Percentiles rank a stretch among this genome's conserved stretches.
Conservation (phyloP, 257 asterid species). For the Dorcoceras hygrometricum region DNA sequence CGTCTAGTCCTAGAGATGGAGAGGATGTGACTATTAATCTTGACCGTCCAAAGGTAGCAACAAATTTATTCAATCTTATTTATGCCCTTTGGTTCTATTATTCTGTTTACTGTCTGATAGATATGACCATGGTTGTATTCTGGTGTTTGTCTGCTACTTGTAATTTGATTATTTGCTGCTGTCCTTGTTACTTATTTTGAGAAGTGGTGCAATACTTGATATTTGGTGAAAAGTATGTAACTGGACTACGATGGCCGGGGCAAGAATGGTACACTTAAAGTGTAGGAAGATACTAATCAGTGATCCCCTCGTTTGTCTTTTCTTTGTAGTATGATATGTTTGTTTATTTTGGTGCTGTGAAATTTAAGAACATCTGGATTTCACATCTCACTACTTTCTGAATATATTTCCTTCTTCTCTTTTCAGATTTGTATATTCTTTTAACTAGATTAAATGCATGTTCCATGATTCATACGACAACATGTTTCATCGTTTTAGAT, state of each 20-base stretch:
- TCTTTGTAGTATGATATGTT: not conserved
- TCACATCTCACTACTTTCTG: not conserved
- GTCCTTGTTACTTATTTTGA: conserved; percentile 3
- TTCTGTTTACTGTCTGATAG: conserved; percentile 20
- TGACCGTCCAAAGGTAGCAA: conserved; percentile 70
- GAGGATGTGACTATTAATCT: conserved; percentile 55
- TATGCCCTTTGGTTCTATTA: conserved; percentile 12
- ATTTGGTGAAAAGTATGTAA: conserved; percentile 15
- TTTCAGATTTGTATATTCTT: too few species aligned
- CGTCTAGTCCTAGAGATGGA: conserved; percentile 89
- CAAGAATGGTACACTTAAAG: conserved; percentile 9
- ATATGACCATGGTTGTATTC: conserved; percentile 19
- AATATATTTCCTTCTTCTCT: too few species aligned
- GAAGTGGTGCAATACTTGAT: conserved; percentile 14
- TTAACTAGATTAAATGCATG: too few species aligned
- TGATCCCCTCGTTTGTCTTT: not conserved
- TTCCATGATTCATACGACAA: too few species aligned
- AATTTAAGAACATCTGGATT: not conserved
- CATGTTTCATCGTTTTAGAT: too few species aligned
- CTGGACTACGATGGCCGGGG: conserved; percentile 20
- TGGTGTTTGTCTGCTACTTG: conserved; percentile 9
- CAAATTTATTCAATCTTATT: conserved; percentile 23
- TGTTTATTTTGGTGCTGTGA: not conserved
- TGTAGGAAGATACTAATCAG: conserved; percentile 3
- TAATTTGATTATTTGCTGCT: conserved; percentile 5